phyloP scores from a whole-genome alignment of 1,284 basidiomycete species.

The Irpex rosettiformis region DNA sequence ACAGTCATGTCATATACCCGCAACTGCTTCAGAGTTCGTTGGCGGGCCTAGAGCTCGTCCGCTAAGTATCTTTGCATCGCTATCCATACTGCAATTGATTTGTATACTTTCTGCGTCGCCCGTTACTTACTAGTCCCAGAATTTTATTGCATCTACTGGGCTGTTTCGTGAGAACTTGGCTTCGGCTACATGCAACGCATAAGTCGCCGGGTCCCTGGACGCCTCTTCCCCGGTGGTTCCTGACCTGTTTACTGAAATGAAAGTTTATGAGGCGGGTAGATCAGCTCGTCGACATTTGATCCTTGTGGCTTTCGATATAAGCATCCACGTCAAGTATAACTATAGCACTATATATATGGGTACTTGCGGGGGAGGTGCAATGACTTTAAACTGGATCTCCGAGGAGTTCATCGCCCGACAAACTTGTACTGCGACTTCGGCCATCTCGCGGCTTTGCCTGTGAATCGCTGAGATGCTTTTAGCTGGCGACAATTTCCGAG shows the following conservation, averaged over 20 bases:
- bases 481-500: not conserved
- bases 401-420: not conserved
- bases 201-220: not conserved
- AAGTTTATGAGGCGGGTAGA: not conserved
- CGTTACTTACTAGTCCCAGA: not conserved
- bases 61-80: not conserved
- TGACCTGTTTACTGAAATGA: not conserved
- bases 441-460: not conserved
- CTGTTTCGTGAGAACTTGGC: not conserved
- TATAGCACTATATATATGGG: not conserved
- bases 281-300: not conserved
- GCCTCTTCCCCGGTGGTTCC: not conserved
- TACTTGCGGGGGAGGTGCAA: not conserved
- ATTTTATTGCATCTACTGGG: too few species aligned
- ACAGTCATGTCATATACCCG: slow-evolving; percentile 1
- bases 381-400: not conserved
- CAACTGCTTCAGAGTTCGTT: not conserved
- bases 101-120: not conserved
- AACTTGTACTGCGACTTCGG: not conserved
- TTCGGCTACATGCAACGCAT: not conserved
- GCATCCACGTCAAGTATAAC: too few species aligned
- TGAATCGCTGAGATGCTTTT: slow-evolving; percentile 1
- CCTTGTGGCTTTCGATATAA: not conserved
- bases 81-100: slow-evolving; percentile 1
- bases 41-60: not conserved